Evolutionary conservation across 2,329 filamentous ascomycete genomes (phyloP).

Genomic region (Colletotrichum sp.): DNA sequence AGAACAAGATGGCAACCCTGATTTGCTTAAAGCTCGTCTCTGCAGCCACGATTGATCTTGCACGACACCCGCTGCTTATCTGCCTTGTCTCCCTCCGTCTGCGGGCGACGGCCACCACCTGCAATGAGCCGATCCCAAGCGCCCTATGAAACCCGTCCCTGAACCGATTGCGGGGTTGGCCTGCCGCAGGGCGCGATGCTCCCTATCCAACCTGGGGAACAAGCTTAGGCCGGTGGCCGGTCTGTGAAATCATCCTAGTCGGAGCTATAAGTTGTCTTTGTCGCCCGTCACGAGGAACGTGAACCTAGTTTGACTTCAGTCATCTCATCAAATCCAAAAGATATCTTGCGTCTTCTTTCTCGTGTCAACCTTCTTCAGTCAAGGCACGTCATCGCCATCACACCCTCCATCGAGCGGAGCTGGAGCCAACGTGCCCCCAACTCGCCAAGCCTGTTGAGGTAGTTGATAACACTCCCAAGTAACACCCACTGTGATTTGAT

Average conservation of each 20-base stretch:
- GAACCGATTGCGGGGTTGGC: constrained; percentile 13
- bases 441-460: not conserved
- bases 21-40: not conserved
- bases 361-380: not conserved
- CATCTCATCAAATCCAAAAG: not conserved
- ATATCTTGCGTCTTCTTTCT: not conserved
- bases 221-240: constrained; percentile 4
- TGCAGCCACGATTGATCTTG: not conserved
- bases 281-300: constrained; percentile 1
- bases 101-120: not conserved
- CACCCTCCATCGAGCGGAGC: not conserved
- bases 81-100: not conserved
- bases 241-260: constrained; percentile 7
- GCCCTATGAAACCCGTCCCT: constrained; percentile 13
- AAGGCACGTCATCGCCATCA: not conserved
- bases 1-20: not conserved
- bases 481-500: not conserved
- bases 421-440: not conserved
- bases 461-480: constrained; percentile 1
- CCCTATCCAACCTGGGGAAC: not conserved
- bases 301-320: constrained; percentile 2
- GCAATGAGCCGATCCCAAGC: constrained; percentile 17
- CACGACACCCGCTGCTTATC: not conserved
- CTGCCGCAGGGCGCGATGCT: constrained; percentile 14
- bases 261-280: constrained; percentile 13